These are phyloP conservation scores for Fusarium sterilihyphosum DNA, from an alignment of 2,329 filamentous ascomycete genomes.

Conservation along the genomic window DNA sequence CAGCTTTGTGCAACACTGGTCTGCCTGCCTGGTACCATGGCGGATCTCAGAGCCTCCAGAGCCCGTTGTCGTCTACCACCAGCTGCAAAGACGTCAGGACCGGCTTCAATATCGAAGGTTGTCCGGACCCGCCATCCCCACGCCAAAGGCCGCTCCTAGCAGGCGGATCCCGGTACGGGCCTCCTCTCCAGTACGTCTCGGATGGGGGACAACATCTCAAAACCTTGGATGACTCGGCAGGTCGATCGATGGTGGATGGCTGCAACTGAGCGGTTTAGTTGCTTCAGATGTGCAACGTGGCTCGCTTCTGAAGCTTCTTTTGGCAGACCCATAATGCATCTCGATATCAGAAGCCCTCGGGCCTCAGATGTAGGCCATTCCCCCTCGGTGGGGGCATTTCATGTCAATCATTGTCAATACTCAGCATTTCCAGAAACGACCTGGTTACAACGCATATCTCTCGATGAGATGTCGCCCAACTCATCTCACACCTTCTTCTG, in stretches of 20 bases:
- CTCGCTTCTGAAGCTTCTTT: constrained; percentile 45
- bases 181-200: constrained; percentile 29
- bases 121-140: constrained; percentile 33
- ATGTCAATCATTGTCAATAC: constrained; percentile 33
- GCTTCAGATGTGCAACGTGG: constrained; percentile 49
- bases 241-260: constrained; percentile 29
- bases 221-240: constrained; percentile 32
- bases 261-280: constrained; percentile 45
- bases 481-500: constrained; percentile 10
- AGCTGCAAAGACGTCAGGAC: constrained; percentile 15
- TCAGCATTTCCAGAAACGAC: constrained; percentile 11
- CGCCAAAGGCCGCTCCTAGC: constrained; percentile 25
- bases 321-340: constrained; percentile 44
- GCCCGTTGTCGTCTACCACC: constrained; percentile 5
- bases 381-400: constrained; percentile 35
- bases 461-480: constrained; percentile 21
- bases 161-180: constrained; percentile 34
- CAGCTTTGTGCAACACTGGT: background rate
- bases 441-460: constrained; percentile 4
- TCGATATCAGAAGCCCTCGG: constrained; percentile 41
- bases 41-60: background rate
- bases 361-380: constrained; percentile 37
- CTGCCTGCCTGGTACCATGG: background rate
- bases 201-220: constrained; percentile 27
- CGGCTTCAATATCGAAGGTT: constrained; percentile 9